Conservation (phyloP, 2,329 filamentous ascomycete genomes). For the Alternaria angustiovoidea region DNA sequence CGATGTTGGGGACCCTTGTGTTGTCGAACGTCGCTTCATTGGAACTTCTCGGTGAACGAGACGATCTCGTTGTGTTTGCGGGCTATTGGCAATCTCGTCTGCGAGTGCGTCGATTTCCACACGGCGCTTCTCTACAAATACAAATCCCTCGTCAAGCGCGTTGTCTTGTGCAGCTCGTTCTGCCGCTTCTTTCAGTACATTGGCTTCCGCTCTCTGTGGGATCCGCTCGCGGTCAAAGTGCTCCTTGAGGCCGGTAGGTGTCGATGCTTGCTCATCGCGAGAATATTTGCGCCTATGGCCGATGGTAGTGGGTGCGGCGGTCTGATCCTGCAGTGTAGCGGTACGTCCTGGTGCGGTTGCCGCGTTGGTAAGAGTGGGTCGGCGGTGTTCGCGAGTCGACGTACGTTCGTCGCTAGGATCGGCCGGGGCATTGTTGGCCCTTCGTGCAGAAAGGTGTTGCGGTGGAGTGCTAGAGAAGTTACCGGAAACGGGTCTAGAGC, state of each 20-base stretch:
- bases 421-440: conserved; percentile 45
- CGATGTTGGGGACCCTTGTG: conserved; percentile 75
- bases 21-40: conserved; percentile 78
- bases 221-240: conserved; percentile 55
- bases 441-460: conserved; percentile 33
- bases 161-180: conserved; percentile 83
- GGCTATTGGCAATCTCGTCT: conserved; percentile 89
- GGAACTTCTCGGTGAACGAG: conserved; percentile 64
- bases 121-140: conserved; percentile 91
- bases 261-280: conserved; percentile 54
- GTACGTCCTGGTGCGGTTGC: conserved; percentile 57
- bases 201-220: conserved; percentile 51
- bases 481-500: conserved; percentile 42
- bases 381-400: conserved; percentile 51
- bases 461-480: conserved; percentile 38
- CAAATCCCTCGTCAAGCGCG: conserved; percentile 91
- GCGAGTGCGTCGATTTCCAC: conserved; percentile 98
- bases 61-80: conserved; percentile 61
- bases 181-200: conserved; percentile 56
- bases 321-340: conserved; percentile 46
- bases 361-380: conserved; percentile 55
- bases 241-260: conserved; percentile 59
- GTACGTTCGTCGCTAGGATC: conserved; percentile 46
- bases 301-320: conserved; percentile 46
- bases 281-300: conserved; percentile 71